phyloP scores from a whole-genome alignment of 1,139 yeast species.

The Geotrichum citri-aurantii region DNA sequence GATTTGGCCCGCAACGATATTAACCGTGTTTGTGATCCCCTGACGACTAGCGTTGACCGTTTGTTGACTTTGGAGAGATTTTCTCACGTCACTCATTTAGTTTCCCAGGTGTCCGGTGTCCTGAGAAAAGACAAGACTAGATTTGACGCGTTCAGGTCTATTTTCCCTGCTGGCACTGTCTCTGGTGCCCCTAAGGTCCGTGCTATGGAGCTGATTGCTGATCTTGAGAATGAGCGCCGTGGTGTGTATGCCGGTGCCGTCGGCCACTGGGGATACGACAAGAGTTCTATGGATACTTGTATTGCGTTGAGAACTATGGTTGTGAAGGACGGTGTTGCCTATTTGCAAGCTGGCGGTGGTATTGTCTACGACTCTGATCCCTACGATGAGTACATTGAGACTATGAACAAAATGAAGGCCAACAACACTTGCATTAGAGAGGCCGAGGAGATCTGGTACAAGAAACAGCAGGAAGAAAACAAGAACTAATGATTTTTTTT shows the following conservation, averaged over 20 bases:
- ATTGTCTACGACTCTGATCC: conserved; percentile 94
- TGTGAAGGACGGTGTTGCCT: conserved; percentile 81
- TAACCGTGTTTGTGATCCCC: conserved; percentile 88
- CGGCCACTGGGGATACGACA: conserved; percentile 97
- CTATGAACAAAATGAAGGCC: conserved; percentile 95
- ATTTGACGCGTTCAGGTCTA: conserved; percentile 94
- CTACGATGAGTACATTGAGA: conserved; percentile 89
- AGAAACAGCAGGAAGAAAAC: conserved; percentile 22
- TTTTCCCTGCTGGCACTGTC: conserved; percentile 98
- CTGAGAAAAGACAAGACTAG: conserved; percentile 77
- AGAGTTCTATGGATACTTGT: conserved; percentile 91
- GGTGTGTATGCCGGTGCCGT: conserved; percentile 99
- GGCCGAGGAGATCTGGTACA: conserved; percentile 78
- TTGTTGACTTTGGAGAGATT: conserved; percentile 85
- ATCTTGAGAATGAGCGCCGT: conserved; percentile 82
- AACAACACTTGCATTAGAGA: conserved; percentile 82
- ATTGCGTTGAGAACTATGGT: conserved; percentile 97
- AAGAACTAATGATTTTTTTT: background rate
- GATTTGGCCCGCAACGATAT: conserved; percentile 95
- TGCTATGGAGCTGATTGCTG: conserved; percentile 93
- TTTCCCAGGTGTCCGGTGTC: conserved; percentile 90
- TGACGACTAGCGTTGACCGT: conserved; percentile 77
- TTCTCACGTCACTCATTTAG: conserved; percentile 96
- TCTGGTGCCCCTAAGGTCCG: conserved; percentile 96
- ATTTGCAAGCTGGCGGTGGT: conserved; percentile 98